Base-by-base conservation (phyloP, 2,329 filamentous ascomycete genomes). In the Neoscytalidium dimidiatum region DNA sequence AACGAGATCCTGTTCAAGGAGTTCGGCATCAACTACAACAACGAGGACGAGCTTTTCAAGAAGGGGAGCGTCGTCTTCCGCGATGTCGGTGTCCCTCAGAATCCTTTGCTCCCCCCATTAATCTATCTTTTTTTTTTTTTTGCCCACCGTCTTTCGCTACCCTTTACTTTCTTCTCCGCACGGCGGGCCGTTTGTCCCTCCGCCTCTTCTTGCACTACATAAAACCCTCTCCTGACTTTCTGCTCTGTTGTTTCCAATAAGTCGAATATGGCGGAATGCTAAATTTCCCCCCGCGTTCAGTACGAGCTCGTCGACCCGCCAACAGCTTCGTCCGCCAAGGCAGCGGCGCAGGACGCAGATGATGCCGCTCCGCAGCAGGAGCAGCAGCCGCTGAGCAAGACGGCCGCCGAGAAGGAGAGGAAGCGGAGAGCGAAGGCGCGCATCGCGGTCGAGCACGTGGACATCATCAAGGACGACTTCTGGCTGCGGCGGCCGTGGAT, bases 21-120 rank as follows among this genome's bases (percentile, higher is more conserved):
- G 28, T 98, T 97, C 77, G 87, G 89, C 2, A 94, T 98, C 75
- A 99, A 99, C 79, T 99, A 99, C 80, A 99, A 99, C 78, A 95
- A 97, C 70, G 95, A 99, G 77, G 88, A 88, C 0, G 92, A 96
- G 68, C 93, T 97, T 17, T 97, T 87, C 78, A 95, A 90, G 77
- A 99, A 98, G 76, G 95, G 95, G 4, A 98, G 92, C 69, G 90
- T 97, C 1, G 79, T 98, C 4, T 95, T 94, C 75, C 86, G 94
- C 71, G 91, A 46, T 75, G 90, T 91, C 79, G 73, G 86, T 77
- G n/a, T n/a, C n/a, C n/a, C n/a, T n/a, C n/a, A n/a, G n/a, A n/a
- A n/a, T n/a, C n/a, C n/a, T n/a, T n/a, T n/a, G n/a, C n/a, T n/a
- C n/a, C n/a, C n/a, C n/a, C n/a, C n/a, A n/a, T n/a, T n/a, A n/a